These are phyloP conservation scores for Aspergillus quadrilineatus DNA, from an alignment of 2,329 filamentous ascomycete species.

Conservation along the genomic window DNA sequence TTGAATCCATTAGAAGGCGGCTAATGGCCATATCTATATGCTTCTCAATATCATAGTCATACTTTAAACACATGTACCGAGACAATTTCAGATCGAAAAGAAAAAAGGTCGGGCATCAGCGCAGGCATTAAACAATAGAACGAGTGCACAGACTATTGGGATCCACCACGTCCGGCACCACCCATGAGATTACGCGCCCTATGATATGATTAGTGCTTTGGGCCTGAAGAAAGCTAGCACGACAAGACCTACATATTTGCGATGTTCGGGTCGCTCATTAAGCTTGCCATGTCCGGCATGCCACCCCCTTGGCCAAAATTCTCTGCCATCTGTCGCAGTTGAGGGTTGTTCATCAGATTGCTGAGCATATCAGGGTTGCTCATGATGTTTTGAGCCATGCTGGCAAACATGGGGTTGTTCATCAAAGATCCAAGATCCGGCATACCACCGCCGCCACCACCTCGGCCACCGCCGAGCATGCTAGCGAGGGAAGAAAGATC, in stretches of 20 bases:
- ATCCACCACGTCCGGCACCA: constrained; percentile 40
- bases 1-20: neutral
- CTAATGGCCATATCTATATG: constrained; percentile 4
- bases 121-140: constrained; percentile 1
- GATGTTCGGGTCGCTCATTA: constrained; percentile 92
- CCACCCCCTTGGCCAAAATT: constrained; percentile 72
- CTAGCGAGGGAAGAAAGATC: constrained; percentile 69
- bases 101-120: constrained; percentile 5
- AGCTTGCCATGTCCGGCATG: constrained; percentile 78
- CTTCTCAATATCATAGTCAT: constrained; percentile 10
- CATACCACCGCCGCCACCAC: constrained; percentile 63
- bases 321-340: constrained; percentile 81
- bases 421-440: constrained; percentile 84
- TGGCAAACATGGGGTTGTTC: constrained; percentile 97
- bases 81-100: neutral
- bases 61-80: constrained; percentile 1
- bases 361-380: constrained; percentile 89
- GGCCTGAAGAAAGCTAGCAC: neutral
- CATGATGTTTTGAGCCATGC: constrained; percentile 97
- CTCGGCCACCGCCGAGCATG: constrained; percentile 63
- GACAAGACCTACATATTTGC: constrained; percentile 77
- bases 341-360: constrained; percentile 92
- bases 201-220: constrained; percentile 16
- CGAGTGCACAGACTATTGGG: constrained; percentile 13
- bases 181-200: constrained; percentile 69